A percentile compares a stretch with the other conserved stretches of the same genome.
Conservation (phyloP, 208 protist genomes). For the Borovskyia barvae region DNA sequence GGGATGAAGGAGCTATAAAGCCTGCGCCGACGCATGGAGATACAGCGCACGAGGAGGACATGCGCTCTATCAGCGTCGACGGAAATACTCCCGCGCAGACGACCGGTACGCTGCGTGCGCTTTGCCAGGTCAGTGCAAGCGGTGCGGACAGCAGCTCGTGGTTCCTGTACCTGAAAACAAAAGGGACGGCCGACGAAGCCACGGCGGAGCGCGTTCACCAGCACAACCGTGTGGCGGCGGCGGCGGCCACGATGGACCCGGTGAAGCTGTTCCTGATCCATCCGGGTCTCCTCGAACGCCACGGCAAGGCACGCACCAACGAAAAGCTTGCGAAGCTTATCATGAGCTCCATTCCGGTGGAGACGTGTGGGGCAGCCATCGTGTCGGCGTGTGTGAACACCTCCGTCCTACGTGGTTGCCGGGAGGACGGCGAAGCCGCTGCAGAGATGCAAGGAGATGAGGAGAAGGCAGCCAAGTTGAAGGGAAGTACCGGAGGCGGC, state of each 20-base stretch:
- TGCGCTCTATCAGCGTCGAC: neutral
- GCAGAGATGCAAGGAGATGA: neutral
- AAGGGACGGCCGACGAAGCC: constrained; percentile 54
- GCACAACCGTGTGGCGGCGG: constrained; percentile 16
- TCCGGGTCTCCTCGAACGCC: constrained; percentile 61
- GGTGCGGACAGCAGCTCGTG: constrained; percentile 48
- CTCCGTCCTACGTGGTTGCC: neutral
- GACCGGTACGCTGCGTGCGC: constrained; percentile 33
- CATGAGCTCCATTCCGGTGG: constrained; percentile 40
- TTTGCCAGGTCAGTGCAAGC: constrained; percentile 54
- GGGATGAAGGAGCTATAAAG: constrained; percentile 14
- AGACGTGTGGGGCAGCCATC: constrained; percentile 46
- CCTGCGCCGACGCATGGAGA: neutral
- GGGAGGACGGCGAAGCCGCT: neutral
- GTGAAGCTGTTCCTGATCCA: constrained; percentile 48
- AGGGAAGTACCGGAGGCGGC: neutral
- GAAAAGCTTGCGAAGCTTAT: constrained; percentile 52
- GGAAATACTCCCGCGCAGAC: constrained; percentile 6
- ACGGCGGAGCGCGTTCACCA: constrained; percentile 42
- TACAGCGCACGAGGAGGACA: neutral
- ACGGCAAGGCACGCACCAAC: constrained; percentile 41
- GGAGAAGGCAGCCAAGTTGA: neutral
- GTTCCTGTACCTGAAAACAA: constrained; percentile 73
- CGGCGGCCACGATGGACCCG: neutral
- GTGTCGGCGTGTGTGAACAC: constrained; percentile 31